Conservation (phyloP, 305 asterid genomes). For the Solanum hybrid region DNA sequence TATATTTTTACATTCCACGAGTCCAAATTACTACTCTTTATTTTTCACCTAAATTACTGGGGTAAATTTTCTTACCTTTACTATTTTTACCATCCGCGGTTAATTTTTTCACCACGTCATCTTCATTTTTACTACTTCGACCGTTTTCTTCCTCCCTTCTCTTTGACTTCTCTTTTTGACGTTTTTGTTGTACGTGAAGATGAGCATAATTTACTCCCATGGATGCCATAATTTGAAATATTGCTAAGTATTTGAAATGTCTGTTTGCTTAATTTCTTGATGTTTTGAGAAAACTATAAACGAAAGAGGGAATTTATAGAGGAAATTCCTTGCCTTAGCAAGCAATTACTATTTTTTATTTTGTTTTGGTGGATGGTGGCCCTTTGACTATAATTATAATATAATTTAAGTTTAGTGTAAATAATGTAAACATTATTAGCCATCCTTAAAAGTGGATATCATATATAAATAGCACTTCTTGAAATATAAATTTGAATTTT, state of each 20-base stretch:
- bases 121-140: neutral
- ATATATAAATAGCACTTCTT: neutral
- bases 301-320: neutral
- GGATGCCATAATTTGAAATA: slow-evolving; percentile 28
- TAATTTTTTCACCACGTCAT: neutral
- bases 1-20: neutral
- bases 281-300: neutral
- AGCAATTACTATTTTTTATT: neutral
- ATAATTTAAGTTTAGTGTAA: neutral
- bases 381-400: neutral
- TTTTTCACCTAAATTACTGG: neutral
- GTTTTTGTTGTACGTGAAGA: slow-evolving; percentile 39
- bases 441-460: neutral
- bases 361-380: neutral
- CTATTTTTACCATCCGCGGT: neutral
- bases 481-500: neutral
- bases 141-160: slow-evolving; percentile 29
- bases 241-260: neutral
- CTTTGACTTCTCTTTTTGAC: slow-evolving; percentile 31
- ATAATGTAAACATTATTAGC: neutral
- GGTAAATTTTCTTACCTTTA: neutral
- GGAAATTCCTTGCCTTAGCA: neutral
- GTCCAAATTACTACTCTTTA: no score
- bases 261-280: neutral
- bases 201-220: slow-evolving; percentile 42